Evolutionary conservation across 345 rosid genomes (phyloP).

Genomic region (Aquilaria malaccensis): DNA sequence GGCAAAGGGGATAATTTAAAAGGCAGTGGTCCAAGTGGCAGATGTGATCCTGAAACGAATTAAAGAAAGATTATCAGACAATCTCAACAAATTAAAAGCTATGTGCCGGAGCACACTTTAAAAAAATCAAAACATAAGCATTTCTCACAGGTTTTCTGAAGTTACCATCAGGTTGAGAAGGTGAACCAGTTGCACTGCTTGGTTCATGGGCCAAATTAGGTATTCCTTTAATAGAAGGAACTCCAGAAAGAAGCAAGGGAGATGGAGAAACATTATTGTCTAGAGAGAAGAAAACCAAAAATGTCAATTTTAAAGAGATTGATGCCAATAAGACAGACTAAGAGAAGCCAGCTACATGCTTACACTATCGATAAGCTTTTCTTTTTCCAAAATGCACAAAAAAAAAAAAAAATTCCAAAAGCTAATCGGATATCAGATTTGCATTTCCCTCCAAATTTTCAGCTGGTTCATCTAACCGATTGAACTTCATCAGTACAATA

Average conservation of each 20-base stretch:
- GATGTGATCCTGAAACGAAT: slow-evolving; percentile 27
- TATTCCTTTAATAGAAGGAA: slow-evolving; percentile 27
- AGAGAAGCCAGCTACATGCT: no score
- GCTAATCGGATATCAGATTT: no score
- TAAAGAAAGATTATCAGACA: slow-evolving; percentile 7
- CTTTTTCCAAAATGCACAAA: no score
- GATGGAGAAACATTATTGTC: slow-evolving; percentile 24
- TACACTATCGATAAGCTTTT: no score
- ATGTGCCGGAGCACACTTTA: no score
- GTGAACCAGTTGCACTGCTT: slow-evolving; percentile 23
- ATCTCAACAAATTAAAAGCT: background rate
- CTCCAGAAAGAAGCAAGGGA: slow-evolving; percentile 19
- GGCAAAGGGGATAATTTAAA: slow-evolving; percentile 34
- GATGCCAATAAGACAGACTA: no score
- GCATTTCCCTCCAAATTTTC: no score
- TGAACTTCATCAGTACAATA: no score
- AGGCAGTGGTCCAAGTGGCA: slow-evolving; percentile 23
- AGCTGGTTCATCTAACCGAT: no score
- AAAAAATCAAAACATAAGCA: background rate
- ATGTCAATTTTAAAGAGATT: background rate
- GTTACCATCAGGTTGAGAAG: slow-evolving; percentile 18
- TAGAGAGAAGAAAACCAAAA: slow-evolving; percentile 9
- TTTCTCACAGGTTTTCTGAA: background rate
- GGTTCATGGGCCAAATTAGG: slow-evolving; percentile 14
- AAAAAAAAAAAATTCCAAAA: no score